Evolutionary conservation across 495 filamentous ascomycete genomes (phyloP).

Genomic region (Lophiotrema nucula): DNA sequence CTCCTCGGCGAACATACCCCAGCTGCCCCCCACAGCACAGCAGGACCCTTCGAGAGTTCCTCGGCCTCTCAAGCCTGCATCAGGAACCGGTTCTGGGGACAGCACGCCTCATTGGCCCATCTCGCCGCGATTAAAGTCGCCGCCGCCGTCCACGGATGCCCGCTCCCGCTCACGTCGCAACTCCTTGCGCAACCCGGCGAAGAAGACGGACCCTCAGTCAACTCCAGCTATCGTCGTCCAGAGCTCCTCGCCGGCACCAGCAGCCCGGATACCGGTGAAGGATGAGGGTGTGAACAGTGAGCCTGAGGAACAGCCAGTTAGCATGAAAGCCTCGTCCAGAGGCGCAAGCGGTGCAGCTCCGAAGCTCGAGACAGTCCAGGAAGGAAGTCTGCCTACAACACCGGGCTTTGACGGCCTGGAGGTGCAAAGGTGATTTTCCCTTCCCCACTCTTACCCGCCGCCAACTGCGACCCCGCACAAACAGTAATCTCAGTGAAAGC

Average conservation of each 20-base stretch:
- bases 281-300: constrained; percentile 39
- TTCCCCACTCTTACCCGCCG: not conserved
- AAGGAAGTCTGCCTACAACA: constrained; percentile 78
- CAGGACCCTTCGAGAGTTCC: constrained; percentile 60
- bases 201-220: constrained; percentile 22
- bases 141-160: constrained; percentile 55
- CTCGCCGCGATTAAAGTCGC: constrained; percentile 65
- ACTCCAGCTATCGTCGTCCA: constrained; percentile 57
- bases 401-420: constrained; percentile 49
- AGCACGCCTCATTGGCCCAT: constrained; percentile 66
- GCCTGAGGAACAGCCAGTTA: constrained; percentile 52
- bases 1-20: constrained; percentile 61
- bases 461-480: not conserved
- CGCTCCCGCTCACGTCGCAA: constrained; percentile 37
- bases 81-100: constrained; percentile 38
- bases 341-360: constrained; percentile 64
- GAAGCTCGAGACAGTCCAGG: constrained; percentile 87
- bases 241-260: constrained; percentile 49
- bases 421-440: constrained; percentile 20
- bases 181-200: constrained; percentile 42
- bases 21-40: constrained; percentile 50
- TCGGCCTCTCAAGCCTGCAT: constrained; percentile 59
- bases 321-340: constrained; percentile 66
- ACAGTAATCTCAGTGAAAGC: no score
- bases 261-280: constrained; percentile 43